phyloP scores from a whole-genome alignment of 139 green algal species.

The Chlamydomonas applanata region DNA sequence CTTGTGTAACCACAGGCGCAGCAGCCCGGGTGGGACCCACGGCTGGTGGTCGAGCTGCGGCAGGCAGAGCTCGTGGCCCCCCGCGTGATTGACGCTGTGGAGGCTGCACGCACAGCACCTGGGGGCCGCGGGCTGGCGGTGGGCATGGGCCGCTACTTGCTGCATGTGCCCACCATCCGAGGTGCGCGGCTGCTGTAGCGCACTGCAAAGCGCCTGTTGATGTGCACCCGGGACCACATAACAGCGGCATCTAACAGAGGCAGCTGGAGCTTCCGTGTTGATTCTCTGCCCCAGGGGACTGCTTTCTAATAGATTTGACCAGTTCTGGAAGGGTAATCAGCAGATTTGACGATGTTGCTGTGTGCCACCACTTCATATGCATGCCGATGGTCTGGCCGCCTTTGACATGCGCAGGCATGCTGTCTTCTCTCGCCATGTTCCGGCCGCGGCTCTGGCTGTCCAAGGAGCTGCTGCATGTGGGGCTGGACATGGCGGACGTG shows the following conservation, averaged over 20 bases:
- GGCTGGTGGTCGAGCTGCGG: not conserved
- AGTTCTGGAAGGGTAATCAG: too few species aligned
- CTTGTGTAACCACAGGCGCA: too few species aligned
- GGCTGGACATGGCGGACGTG: slow-evolving; percentile 33
- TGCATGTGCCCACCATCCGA: slow-evolving; percentile 29
- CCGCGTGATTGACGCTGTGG: not conserved
- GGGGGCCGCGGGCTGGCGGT: slow-evolving; percentile 14
- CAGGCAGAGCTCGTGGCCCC: not conserved
- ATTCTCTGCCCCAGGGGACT: too few species aligned
- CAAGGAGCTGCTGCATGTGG: slow-evolving; percentile 25
- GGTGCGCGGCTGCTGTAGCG: slow-evolving; percentile 2
- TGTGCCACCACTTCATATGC: not conserved
- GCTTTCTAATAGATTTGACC: too few species aligned
- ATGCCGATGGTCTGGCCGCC: not conserved
- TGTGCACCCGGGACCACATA: too few species aligned
- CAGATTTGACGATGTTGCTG: not conserved
- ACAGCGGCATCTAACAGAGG: too few species aligned
- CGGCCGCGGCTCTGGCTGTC: slow-evolving; percentile 25
- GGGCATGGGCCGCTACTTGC: slow-evolving; percentile 18
- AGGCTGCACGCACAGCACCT: not conserved
- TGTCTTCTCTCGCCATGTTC: slow-evolving; percentile 17
- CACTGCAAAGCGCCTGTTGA: too few species aligned
- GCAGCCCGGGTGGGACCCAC: too few species aligned
- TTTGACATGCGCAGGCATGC: slow-evolving; percentile 2
- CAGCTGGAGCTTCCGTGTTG: too few species aligned